These are phyloP conservation scores for Cucumis variabilis DNA, from an alignment of 331 rosid genomes.

Conservation along the genomic window DNA sequence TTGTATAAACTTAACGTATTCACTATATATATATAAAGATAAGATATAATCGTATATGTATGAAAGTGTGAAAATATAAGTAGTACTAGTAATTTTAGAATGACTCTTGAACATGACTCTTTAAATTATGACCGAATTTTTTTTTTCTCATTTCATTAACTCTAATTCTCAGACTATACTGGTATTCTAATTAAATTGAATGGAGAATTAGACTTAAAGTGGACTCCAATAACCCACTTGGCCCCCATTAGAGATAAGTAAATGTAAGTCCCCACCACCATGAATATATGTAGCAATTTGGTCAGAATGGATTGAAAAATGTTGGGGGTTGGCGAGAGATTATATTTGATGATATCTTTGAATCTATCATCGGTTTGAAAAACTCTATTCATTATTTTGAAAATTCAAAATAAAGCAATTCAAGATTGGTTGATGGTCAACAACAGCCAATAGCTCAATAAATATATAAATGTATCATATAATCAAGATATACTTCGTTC, in stretches of 20 bases:
- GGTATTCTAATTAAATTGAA: neutral
- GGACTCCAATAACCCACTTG: neutral
- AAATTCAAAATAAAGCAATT: neutral
- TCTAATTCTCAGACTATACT: neutral
- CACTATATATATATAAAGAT: too few relatives aligned
- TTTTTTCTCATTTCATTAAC: neutral
- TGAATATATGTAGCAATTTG: neutral
- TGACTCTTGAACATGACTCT: too few relatives aligned
- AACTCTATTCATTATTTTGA: neutral
- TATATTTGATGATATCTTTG: neutral
- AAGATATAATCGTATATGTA: too few relatives aligned
- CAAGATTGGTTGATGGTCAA: too few relatives aligned
- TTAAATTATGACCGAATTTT: neutral
- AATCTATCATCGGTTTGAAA: neutral
- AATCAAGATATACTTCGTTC: too few relatives aligned
- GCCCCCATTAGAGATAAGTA: neutral
- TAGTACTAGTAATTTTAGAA: too few relatives aligned
- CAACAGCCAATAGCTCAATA: too few relatives aligned
- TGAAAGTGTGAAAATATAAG: too few relatives aligned
- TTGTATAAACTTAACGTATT: too few relatives aligned
- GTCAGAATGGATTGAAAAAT: neutral
- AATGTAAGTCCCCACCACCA: neutral
- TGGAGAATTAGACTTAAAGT: slow-evolving; percentile 13
- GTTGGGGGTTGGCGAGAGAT: slow-evolving; percentile 7
- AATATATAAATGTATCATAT: too few relatives aligned